Base-by-base conservation (phyloP, 768 basidiomycete species). In the Boletus rex-veris region DNA sequence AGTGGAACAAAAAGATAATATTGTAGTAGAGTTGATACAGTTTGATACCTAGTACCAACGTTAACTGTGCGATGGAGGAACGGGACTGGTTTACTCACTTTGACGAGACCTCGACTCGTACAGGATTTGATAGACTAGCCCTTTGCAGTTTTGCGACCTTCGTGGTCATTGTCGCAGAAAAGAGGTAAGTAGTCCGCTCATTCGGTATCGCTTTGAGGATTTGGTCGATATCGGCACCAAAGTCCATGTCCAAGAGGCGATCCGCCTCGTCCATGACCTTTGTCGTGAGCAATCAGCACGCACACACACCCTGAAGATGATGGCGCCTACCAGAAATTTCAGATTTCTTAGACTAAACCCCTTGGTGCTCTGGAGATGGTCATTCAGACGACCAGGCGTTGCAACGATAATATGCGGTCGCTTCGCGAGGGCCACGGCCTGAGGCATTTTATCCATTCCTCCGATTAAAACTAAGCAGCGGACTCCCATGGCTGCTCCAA, bases 211-310 rank as follows among this genome's bases (percentile, higher is more conserved):
- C 83, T 73, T 95, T 96, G 35, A 99, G 80, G 64, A 99, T 94
- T 75, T 92, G 93, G 76, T 98, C 96, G 61, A 99, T 92, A 48
- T 89, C 88, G 44, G 89, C 87, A 18, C 92, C 93, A 59, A 98
- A 98, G 69, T 98, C 96, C 83, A 98, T 86, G 72, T 98, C 96
- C 41, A 98, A 75, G 24, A 99, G 74, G 46, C 96, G 82, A 74
- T 99, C 96, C 7, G 97, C 96, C 74, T 98, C 96, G 60, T 98
- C 96, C 61, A 99, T 76, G n/a, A 98, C 93, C 94, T 97, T 59
- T 18, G 37, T 40, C 7, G 16, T 19, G 14, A 46, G 43, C n/a
- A 43, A 51, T 56, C 26, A 64, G 42, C n/a, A 2, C 16, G 12
- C 2, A 35, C 24, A 18, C 18, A 37, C 10, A 5, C 19, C 36